Conservation (phyloP, 768 basidiomycete species). For the Xerocomellus amylosporus region DNA sequence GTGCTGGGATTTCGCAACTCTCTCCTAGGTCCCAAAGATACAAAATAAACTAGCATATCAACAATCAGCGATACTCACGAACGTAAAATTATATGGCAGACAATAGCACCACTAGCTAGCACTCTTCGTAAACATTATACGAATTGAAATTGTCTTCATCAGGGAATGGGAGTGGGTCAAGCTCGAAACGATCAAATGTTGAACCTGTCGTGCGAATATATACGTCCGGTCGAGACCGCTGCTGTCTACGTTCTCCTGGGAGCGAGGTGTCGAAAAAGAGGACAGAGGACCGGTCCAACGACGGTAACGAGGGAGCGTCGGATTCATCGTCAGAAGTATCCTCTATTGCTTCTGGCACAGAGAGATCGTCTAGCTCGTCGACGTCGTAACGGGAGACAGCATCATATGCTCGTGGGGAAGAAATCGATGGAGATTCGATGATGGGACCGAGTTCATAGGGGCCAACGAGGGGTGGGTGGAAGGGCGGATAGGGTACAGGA, state of each 20-base stretch:
- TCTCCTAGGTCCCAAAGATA: constrained; percentile 10
- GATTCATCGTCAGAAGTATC: constrained; percentile 86
- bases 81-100: constrained; percentile 29
- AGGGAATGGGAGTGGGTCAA: constrained; percentile 71
- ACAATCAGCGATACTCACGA: constrained; percentile 21
- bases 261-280: constrained; percentile 50
- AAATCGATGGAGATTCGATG: constrained; percentile 42
- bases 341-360: constrained; percentile 79
- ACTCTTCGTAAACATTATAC: constrained; percentile 60
- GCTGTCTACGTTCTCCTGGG: constrained; percentile 47
- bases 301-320: constrained; percentile 63
- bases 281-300: constrained; percentile 55
- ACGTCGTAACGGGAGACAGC: constrained; percentile 61
- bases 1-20: not conserved
- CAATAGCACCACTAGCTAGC: constrained; percentile 56
- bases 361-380: constrained; percentile 65
- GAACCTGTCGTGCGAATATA: constrained; percentile 59
- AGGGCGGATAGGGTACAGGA: constrained; percentile 66
- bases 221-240: constrained; percentile 52
- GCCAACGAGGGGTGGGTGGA: constrained; percentile 55
- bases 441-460: constrained; percentile 48
- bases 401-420: constrained; percentile 40
- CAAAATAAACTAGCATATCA: constrained; percentile 31
- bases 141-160: constrained; percentile 45
- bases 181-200: constrained; percentile 62